Evolutionary conservation across 75 land plant species (phyloP).

Genomic region (Chamaecyparis obtusa): DNA sequence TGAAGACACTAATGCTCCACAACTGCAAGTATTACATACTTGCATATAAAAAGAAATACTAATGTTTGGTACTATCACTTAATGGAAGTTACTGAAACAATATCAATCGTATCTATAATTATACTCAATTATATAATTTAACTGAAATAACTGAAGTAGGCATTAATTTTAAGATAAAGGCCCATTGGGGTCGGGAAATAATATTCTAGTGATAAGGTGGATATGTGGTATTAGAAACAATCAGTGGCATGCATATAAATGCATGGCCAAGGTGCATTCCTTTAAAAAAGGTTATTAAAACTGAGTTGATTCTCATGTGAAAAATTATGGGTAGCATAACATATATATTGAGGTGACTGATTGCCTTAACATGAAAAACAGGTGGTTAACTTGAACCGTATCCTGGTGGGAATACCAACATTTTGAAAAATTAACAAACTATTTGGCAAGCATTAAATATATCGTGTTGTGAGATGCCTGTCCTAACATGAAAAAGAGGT

Average conservation of each 20-base stretch:
- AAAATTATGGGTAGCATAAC: background rate
- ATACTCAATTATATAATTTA: no score
- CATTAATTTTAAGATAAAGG: no score
- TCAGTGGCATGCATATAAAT: background rate
- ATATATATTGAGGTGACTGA: background rate
- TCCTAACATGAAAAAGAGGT: background rate
- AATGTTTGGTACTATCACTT: no score
- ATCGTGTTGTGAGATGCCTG: background rate
- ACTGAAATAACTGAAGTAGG: no score
- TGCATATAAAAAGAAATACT: no score
- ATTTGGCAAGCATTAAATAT: background rate
- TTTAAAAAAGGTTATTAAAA: background rate
- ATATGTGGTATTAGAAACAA: no score
- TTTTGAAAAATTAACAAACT: background rate
- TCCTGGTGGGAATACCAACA: background rate
- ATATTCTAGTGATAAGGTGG: no score
- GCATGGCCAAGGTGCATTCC: background rate
- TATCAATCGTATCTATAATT: no score
- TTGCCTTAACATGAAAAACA: background rate
- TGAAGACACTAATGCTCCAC: no score
- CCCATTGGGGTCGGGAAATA: no score
- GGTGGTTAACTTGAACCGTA: background rate
- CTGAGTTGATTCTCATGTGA: background rate
- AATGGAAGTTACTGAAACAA: no score
- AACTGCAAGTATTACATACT: no score